Conservation (phyloP, 192 early-diverging fungal species). For the Linnemannia exigua region DNA sequence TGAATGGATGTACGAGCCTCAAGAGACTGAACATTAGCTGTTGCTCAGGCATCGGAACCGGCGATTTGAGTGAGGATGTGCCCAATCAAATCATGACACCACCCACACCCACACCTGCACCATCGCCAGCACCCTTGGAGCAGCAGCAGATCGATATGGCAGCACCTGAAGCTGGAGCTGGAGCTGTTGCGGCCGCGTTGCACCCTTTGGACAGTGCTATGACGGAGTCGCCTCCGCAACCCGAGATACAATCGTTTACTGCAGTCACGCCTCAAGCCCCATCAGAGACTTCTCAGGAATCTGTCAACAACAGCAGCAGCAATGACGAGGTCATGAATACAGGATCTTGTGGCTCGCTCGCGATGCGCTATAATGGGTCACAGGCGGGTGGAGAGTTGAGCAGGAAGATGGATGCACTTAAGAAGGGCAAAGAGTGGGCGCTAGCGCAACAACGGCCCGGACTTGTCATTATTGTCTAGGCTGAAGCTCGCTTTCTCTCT, state of each 20-base stretch:
- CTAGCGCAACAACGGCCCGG: conserved; percentile 52
- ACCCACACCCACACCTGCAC: background rate
- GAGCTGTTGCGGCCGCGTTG: background rate
- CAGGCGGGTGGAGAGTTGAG: conserved; percentile 15
- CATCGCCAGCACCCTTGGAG: background rate
- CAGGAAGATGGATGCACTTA: conserved; percentile 43
- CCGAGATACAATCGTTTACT: background rate
- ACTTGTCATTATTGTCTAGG: conserved; percentile 37
- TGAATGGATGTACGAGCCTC: conserved; percentile 42
- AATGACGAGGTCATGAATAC: background rate
- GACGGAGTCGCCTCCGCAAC: background rate
- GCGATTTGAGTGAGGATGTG: background rate
- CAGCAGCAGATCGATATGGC: background rate
- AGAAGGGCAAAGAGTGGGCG: conserved; percentile 53
- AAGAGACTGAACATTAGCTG: conserved; percentile 56
- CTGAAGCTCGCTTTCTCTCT: background rate
- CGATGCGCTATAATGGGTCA: background rate
- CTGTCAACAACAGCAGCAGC: background rate
- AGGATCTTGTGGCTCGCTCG: background rate
- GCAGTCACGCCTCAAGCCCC: background rate
- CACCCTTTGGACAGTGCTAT: background rate
- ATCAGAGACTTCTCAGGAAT: background rate
- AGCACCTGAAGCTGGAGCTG: background rate
- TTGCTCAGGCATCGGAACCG: conserved; percentile 52
- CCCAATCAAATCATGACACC: background rate